Base-by-base conservation (phyloP, 768 basidiomycete genomes). In the Amanita rubescens region DNA sequence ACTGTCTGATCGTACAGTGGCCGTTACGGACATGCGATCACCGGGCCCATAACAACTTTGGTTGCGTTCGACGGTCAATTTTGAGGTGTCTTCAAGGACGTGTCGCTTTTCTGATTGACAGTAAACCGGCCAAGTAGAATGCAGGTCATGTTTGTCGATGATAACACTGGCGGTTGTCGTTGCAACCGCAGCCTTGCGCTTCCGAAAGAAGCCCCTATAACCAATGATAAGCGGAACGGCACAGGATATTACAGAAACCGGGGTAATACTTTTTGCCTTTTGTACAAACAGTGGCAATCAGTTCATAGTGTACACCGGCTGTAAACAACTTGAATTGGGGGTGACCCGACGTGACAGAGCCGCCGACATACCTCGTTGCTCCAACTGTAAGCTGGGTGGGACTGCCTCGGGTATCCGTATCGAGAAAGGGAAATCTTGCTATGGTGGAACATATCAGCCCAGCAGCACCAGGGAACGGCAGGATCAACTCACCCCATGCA, bases 41-140 rank as follows among this genome's bases (percentile, higher is more conserved):
- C 87, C 87, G 0, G 93, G 90, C 1, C 91, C 91, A 60, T 85
- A 92, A 60, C 93, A 94, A 6, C 85, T 85, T 54, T 81, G 76
- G 22, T 75, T 75, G 34, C 94, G 84, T 24, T 88, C 82, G 17
- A 93, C 85, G 41, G 78, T 81, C 56, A 96, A 79, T 20, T 77
- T 83, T 15, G 92, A 76, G 24, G 84, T 85, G 3, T 90, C 85
- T 57, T 84, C 79, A 2, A 73, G 61, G 15, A 81, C 68, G 14
- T 79, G 75, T n/a, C 89, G 85, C 32, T 75, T 76, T 61, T 92
- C 88, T 10, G 79, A 78, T 63, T 91, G 87, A 46, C 79, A 80
- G 63, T 92, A 95, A 27, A 94, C 78, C 2, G 94, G 93, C 94
- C 94, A 96, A 1, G 90, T 85, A 3, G 92, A 87, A 62, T 95